phyloP scores from a whole-genome alignment of 2,329 filamentous ascomycete genomes.

The Berkeleyomyces rouxiae region DNA sequence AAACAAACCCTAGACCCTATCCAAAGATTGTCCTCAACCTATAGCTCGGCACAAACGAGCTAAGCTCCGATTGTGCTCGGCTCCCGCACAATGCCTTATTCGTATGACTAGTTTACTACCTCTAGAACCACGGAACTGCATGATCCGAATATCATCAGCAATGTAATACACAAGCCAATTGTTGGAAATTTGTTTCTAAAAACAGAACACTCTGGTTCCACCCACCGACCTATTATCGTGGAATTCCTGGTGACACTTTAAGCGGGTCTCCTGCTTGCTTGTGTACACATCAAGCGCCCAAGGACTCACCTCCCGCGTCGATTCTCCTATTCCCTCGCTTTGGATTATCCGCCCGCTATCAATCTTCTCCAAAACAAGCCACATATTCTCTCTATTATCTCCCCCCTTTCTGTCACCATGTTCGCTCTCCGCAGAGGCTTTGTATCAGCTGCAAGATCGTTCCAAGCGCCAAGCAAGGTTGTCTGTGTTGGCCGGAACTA shows the following conservation, averaged over 20 bases:
- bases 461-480: constrained; percentile 51
- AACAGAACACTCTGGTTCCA: background rate
- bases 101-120: background rate
- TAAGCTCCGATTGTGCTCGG: background rate
- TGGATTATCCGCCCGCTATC: background rate
- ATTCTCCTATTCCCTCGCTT: background rate
- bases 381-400: background rate
- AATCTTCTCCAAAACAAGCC: no score
- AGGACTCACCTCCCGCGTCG: no score
- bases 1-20: background rate
- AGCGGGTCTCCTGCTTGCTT: background rate
- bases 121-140: no score
- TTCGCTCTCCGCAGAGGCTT: constrained; percentile 24
- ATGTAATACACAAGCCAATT: background rate
- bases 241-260: background rate
- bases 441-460: constrained; percentile 26
- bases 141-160: no score
- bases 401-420: constrained; percentile 18
- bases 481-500: constrained; percentile 95
- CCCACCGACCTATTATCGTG: no score
- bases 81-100: background rate
- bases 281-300: no score
- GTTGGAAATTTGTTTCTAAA: background rate
- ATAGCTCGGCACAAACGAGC: background rate
- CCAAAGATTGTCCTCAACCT: background rate